These are phyloP conservation scores for Termitomyces heimii DNA, from an alignment of 768 basidiomycete genomes.

Conservation along the genomic window DNA sequence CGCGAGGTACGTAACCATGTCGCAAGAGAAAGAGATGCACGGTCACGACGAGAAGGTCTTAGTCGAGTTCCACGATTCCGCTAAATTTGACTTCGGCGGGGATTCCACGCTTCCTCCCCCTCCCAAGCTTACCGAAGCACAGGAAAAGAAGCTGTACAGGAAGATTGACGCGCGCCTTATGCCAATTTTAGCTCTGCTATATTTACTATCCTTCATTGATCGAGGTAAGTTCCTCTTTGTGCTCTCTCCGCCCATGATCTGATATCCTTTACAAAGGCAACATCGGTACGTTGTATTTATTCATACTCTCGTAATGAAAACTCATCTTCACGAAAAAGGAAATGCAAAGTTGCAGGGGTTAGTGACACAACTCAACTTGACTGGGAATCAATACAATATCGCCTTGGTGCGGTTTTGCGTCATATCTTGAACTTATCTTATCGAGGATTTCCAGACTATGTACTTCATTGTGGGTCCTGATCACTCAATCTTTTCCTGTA, in stretches of 20 bases:
- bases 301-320: neutral
- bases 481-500: neutral
- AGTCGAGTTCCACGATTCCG: slow-evolving; percentile 9
- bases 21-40: slow-evolving; percentile 10
- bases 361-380: slow-evolving; percentile 45
- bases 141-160: slow-evolving; percentile 49
- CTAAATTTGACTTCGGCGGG: slow-evolving; percentile 34
- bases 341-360: slow-evolving; percentile 68
- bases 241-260: neutral
- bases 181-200: slow-evolving; percentile 55
- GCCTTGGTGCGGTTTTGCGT: slow-evolving; percentile 41
- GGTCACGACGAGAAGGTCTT: slow-evolving; percentile 14
- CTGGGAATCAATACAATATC: slow-evolving; percentile 58
- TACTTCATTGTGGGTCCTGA: slow-evolving; percentile 53
- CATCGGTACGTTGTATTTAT: slow-evolving; percentile 34
- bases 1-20: slow-evolving; percentile 4
- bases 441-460: slow-evolving; percentile 42
- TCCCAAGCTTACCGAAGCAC: slow-evolving; percentile 35
- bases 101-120: slow-evolving; percentile 40
- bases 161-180: slow-evolving; percentile 55
- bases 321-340: slow-evolving; percentile 25
- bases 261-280: slow-evolving; percentile 33
- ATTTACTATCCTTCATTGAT: slow-evolving; percentile 60
- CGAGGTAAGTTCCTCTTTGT: slow-evolving; percentile 32
- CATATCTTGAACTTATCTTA: neutral